Evolutionary conservation across 2,329 filamentous ascomycete species (phyloP).

Genomic region (Aspergillus calidoustus): DNA sequence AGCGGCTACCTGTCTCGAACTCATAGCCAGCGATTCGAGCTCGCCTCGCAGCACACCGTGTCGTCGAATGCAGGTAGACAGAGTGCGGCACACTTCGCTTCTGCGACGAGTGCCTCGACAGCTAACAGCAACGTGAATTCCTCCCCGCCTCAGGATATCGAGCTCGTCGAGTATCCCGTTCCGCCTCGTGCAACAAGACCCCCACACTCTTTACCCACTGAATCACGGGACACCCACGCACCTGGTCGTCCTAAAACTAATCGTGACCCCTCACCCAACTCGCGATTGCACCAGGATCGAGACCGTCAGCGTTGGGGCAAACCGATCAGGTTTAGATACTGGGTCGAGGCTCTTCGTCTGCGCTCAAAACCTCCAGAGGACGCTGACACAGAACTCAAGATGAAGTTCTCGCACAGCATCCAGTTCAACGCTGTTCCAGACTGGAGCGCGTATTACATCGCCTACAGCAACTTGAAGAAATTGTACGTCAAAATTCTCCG

Average conservation of each 20-base stretch:
- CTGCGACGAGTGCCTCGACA: slow-evolving; percentile 31
- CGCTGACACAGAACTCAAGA: slow-evolving; percentile 71
- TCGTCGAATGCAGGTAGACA: slow-evolving; percentile 32
- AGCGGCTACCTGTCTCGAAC: neutral
- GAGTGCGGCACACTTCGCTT: slow-evolving; percentile 32
- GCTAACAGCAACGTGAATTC: slow-evolving; percentile 19
- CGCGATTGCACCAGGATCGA: neutral
- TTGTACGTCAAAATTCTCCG: slow-evolving; percentile 64
- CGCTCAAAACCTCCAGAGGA: slow-evolving; percentile 25
- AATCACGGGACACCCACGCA: slow-evolving; percentile 11
- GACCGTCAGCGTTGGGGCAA: slow-evolving; percentile 11
- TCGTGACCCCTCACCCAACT: neutral
- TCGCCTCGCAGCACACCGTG: slow-evolving; percentile 25
- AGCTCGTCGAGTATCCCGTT: slow-evolving; percentile 36
- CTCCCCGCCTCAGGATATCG: slow-evolving; percentile 35
- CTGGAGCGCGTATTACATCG: slow-evolving; percentile 97
- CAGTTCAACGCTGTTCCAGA: slow-evolving; percentile 99
- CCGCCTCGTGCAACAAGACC: slow-evolving; percentile 16
- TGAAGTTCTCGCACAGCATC: slow-evolving; percentile 99
- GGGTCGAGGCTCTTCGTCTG: slow-evolving; percentile 39
- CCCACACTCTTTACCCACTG: slow-evolving; percentile 13
- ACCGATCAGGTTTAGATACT: slow-evolving; percentile 34
- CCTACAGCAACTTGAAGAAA: slow-evolving; percentile 99
- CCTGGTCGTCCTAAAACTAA: neutral
- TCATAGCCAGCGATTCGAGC: slow-evolving; percentile 6